Conservation (phyloP, 1,284 basidiomycete species). For the Tylopilus orsonianus region DNA sequence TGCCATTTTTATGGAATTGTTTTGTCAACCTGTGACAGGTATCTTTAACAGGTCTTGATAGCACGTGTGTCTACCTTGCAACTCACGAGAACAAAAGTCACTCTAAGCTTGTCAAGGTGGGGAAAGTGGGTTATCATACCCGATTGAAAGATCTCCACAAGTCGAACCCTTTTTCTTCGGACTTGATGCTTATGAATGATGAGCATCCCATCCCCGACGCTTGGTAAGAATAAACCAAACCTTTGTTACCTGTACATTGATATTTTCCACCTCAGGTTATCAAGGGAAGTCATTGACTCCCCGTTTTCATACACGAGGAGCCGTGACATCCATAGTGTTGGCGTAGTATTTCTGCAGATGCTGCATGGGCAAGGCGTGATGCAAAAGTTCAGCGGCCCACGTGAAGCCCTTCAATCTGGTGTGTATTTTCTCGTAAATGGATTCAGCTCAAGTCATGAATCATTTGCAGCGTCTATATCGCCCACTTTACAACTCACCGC, state of each 20-base stretch:
- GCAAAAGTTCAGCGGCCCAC: conserved; percentile 42
- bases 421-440: conserved; percentile 15
- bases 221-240: conserved; percentile 44
- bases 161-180: conserved; percentile 65
- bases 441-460: not conserved
- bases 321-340: conserved; percentile 74
- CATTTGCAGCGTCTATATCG: conserved; percentile 48
- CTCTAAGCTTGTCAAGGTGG: conserved; percentile 64
- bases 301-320: conserved; percentile 66
- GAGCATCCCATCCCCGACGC: conserved; percentile 51
- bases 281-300: conserved; percentile 68
- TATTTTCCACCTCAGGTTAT: conserved; percentile 44
- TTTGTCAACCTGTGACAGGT: not conserved
- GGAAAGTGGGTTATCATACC: conserved; percentile 61
- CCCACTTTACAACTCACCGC: conserved; percentile 48
- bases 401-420: conserved; percentile 48
- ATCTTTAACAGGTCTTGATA: conserved; percentile 46
- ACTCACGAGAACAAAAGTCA: conserved; percentile 47
- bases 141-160: conserved; percentile 68
- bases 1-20: not conserved
- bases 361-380: conserved; percentile 67
- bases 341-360: conserved; percentile 76
- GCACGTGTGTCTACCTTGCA: conserved; percentile 58
- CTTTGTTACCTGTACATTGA: not conserved
- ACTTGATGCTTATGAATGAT: conserved; percentile 39